Percentiles rank a stretch among this genome's conserved stretches.
Evolutionary conservation across 805 yeast genomes (phyloP).

Genomic region (Cyberlindnera euphorbiae): DNA sequence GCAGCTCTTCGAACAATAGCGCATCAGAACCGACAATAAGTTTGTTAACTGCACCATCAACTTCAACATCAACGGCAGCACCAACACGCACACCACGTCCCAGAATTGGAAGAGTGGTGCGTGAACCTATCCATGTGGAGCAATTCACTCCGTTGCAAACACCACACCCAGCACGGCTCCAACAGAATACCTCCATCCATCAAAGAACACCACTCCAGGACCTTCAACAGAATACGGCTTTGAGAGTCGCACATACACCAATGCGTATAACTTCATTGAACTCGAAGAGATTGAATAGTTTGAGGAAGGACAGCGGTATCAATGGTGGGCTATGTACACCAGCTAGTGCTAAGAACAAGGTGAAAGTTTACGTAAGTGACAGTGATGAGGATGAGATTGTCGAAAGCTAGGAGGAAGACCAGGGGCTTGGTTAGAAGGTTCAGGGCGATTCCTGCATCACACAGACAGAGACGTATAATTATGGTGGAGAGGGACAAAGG

Average conservation of each 20-base stretch:
- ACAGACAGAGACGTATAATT: constrained; percentile 20
- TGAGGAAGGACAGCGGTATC: background rate
- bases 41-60: background rate
- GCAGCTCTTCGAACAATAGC: too few species aligned
- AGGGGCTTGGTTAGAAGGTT: too few species aligned
- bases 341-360: background rate
- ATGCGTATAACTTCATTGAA: background rate
- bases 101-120: constrained; percentile 1
- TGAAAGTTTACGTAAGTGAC: constrained; percentile 10
- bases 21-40: too few species aligned
- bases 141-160: constrained; percentile 8
- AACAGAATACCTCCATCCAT: too few species aligned
- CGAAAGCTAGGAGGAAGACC: constrained; percentile 4
- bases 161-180: background rate
- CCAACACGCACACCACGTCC: constrained; percentile 7
- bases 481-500: constrained; percentile 8
- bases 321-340: too few species aligned
- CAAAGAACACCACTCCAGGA: constrained; percentile 5
- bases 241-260: constrained; percentile 3
- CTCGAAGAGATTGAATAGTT: background rate
- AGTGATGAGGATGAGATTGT: constrained; percentile 11
- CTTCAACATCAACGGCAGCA: background rate
- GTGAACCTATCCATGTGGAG: constrained; percentile 8
- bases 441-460: constrained; percentile 6
- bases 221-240: constrained; percentile 4